These are phyloP conservation scores for Pseudotulostoma volvatum DNA, from an alignment of 495 filamentous ascomycete species.

Conservation along the genomic window DNA sequence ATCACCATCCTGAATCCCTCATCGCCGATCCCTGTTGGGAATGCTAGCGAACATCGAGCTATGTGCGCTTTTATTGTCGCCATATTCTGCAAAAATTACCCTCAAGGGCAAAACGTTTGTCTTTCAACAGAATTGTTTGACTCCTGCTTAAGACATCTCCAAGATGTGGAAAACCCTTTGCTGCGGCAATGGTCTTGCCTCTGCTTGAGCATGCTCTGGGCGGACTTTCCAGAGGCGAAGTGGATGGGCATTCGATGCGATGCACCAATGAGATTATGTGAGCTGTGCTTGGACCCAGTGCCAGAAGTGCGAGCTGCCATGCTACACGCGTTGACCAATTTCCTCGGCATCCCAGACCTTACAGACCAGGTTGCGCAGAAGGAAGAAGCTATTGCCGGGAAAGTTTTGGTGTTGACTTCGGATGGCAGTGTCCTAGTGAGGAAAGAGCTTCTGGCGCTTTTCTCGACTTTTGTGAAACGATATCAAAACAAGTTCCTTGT, in stretches of 20 bases:
- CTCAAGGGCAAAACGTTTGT: constrained; percentile 78
- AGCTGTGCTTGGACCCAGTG: constrained; percentile 69
- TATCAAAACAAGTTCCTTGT: constrained; percentile 89
- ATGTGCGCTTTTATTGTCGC: constrained; percentile 98
- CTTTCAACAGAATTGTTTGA: constrained; percentile 66
- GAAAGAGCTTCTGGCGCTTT: constrained; percentile 83
- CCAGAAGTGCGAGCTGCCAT: constrained; percentile 93
- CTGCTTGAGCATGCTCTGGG: constrained; percentile 91
- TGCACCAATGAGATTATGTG: constrained; percentile 62
- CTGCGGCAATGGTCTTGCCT: constrained; percentile 93
- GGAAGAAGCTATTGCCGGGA: constrained; percentile 74
- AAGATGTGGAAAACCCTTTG: constrained; percentile 69
- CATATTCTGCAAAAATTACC: constrained; percentile 89
- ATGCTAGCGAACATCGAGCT: constrained; percentile 83
- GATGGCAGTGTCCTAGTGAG: constrained; percentile 88
- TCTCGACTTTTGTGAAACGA: constrained; percentile 76
- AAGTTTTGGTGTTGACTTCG: constrained; percentile 68
- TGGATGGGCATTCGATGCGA: constrained; percentile 77
- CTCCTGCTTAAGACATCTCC: constrained; percentile 65
- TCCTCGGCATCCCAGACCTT: constrained; percentile 83
- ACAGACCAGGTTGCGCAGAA: constrained; percentile 81
- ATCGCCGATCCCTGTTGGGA: constrained; percentile 64
- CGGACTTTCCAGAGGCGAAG: constrained; percentile 77
- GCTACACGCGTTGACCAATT: constrained; percentile 80
- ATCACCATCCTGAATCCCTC: constrained; percentile 72